Percentiles rank a stretch among this genome's conserved stretches.
These are phyloP conservation scores for Tetrahymena malaccensis DNA, from an alignment of 73 alveolate genomes.

Conservation along the genomic window DNA sequence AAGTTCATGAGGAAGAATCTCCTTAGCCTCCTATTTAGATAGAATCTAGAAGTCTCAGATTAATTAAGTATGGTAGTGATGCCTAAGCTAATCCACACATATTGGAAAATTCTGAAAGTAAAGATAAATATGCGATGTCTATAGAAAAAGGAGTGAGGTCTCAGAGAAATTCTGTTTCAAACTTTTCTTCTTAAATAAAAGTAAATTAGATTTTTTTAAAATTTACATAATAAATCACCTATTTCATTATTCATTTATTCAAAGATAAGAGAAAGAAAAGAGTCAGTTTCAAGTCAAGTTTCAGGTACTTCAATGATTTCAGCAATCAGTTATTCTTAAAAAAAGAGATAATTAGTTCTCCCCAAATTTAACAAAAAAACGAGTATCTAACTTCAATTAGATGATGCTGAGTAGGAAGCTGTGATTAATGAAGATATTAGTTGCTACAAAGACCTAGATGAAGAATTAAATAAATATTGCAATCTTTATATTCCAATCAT, in stretches of 20 bases:
- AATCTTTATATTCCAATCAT: not conserved
- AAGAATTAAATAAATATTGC: not conserved
- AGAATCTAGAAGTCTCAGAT: not conserved
- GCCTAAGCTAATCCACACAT: not conserved
- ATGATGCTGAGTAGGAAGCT: not conserved
- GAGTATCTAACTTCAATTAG: not conserved
- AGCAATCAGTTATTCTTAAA: not conserved
- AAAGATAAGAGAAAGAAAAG: not conserved
- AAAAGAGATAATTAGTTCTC: not conserved
- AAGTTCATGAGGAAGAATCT: not conserved
- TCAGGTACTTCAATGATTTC: not conserved
- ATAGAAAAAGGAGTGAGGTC: not conserved
- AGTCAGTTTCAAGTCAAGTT: not conserved
- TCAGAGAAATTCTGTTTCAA: not conserved
- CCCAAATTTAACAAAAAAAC: not conserved
- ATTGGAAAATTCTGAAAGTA: not conserved
- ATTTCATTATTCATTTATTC: not conserved
- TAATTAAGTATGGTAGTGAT: not conserved
- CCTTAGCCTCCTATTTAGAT: not conserved
- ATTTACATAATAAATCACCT: not conserved
- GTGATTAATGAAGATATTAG: not conserved
- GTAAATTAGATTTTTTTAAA: not conserved
- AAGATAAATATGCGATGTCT: not conserved
- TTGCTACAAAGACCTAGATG: not conserved
- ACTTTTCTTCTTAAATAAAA: not conserved